phyloP scores from a whole-genome alignment of 2,329 filamentous ascomycete species.

The Cercospora citrullina region DNA sequence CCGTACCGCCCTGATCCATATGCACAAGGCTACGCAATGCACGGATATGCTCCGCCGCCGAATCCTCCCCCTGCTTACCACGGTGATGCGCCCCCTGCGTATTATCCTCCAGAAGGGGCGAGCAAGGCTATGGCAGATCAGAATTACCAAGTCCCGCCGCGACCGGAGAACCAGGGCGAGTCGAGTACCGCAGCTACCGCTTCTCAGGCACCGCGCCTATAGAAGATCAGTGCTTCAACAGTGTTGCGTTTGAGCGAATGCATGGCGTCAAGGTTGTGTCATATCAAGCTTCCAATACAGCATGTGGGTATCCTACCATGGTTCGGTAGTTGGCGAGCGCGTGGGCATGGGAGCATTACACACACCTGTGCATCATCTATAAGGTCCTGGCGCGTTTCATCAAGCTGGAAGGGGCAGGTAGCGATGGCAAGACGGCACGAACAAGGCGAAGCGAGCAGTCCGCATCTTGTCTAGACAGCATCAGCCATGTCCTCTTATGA shows the following conservation, averaged over 20 bases:
- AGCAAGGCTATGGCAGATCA: conserved; percentile 41
- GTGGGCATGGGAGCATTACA: neutral
- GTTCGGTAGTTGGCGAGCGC: conserved; percentile 1
- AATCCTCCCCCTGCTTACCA: conserved; percentile 40
- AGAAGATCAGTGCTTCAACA: conserved; percentile 9
- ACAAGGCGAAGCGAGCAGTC: conserved; percentile 3
- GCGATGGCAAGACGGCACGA: neutral
- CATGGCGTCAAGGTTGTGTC: conserved; percentile 15
- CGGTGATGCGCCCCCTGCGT: conserved; percentile 38
- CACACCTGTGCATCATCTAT: neutral
- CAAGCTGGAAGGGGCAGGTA: conserved; percentile 3
- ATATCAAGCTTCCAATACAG: conserved; percentile 11
- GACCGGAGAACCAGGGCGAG: conserved; percentile 23
- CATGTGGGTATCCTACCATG: neutral
- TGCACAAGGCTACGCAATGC: conserved; percentile 29
- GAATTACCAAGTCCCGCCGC: conserved; percentile 24
- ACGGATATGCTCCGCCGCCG: conserved; percentile 33
- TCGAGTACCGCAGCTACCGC: conserved; percentile 17
- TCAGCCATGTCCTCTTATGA: conserved; percentile 12
- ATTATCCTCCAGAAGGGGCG: conserved; percentile 39
- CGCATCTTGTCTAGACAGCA: neutral
- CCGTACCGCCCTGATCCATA: conserved; percentile 24
- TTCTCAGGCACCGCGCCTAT: conserved; percentile 11
- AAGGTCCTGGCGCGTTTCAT: conserved; percentile 2
- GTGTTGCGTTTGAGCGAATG: conserved; percentile 10